phyloP scores from a whole-genome alignment of 305 asterid genomes.

The Fraxinus paxiana region DNA sequence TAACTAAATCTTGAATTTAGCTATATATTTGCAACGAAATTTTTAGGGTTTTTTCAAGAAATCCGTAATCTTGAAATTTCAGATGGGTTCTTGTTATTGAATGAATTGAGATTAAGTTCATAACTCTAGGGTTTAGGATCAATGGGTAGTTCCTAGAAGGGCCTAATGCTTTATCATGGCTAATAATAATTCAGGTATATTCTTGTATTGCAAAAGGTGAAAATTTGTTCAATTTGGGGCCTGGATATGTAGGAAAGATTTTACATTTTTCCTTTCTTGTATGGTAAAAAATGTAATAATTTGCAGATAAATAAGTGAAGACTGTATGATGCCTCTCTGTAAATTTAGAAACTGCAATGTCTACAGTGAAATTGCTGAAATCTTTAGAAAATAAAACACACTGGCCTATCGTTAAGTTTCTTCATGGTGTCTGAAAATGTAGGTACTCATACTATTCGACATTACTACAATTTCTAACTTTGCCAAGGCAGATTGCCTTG shows the following conservation, averaged over 20 bases:
- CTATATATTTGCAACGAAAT: background rate
- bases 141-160: conserved; percentile 4
- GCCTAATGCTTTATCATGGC: background rate
- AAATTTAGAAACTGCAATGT: background rate
- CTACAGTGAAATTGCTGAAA: background rate
- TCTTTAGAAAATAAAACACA: background rate
- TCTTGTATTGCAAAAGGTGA: background rate
- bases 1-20: background rate
- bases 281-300: background rate
- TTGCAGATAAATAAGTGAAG: background rate
- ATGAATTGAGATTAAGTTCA: background rate
- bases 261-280: background rate
- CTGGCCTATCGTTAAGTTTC: background rate
- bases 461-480: background rate
- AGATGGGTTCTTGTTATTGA: conserved; percentile 12
- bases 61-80: conserved; percentile 8
- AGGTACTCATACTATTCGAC: background rate
- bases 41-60: conserved; percentile 2
- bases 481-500: background rate
- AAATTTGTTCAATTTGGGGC: background rate
- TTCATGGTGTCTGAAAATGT: background rate
- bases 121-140: background rate
- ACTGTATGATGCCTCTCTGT: background rate
- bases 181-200: background rate
- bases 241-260: background rate